These are phyloP conservation scores for Hanseniaspora sp. DNA, from an alignment of 1,139 yeast genomes.

Conservation along the genomic window DNA sequence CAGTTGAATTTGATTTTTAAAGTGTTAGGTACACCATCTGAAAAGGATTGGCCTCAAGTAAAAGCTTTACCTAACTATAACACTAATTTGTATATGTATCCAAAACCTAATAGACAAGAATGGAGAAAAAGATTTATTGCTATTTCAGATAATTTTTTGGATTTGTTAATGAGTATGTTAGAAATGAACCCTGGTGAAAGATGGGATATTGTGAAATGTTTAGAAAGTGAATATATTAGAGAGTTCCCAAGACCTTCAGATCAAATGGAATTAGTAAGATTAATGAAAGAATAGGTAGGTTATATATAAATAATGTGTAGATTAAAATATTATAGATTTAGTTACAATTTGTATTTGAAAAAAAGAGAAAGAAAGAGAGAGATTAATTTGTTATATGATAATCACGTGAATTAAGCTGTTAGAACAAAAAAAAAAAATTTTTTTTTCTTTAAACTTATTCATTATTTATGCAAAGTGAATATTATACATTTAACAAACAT, in stretches of 20 bases:
- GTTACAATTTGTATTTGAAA: conserved; percentile 13
- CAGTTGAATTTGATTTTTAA: conserved; percentile 84
- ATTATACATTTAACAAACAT: no score
- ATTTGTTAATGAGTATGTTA: conserved; percentile 62
- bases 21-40: conserved; percentile 94
- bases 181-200: conserved; percentile 69
- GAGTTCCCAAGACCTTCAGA: conserved; percentile 71
- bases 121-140: conserved; percentile 77
- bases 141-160: conserved; percentile 78
- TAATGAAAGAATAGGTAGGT: conserved; percentile 24
- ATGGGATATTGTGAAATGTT: conserved; percentile 54
- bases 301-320: no score
- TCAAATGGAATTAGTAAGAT: conserved; percentile 57
- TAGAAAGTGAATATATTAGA: conserved; percentile 55
- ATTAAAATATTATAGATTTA: no score
- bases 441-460: no score
- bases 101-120: conserved; percentile 75
- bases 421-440: no score
- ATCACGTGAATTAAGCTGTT: no score
- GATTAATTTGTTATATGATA: not conserved
- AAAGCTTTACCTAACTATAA: conserved; percentile 66
- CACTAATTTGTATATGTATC: conserved; percentile 53
- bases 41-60: conserved; percentile 84
- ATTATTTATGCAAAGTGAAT: no score
- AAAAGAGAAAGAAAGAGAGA: conserved; percentile 15